Conservation (phyloP, 495 filamentous ascomycete genomes). For the Penicillium lividum region DNA sequence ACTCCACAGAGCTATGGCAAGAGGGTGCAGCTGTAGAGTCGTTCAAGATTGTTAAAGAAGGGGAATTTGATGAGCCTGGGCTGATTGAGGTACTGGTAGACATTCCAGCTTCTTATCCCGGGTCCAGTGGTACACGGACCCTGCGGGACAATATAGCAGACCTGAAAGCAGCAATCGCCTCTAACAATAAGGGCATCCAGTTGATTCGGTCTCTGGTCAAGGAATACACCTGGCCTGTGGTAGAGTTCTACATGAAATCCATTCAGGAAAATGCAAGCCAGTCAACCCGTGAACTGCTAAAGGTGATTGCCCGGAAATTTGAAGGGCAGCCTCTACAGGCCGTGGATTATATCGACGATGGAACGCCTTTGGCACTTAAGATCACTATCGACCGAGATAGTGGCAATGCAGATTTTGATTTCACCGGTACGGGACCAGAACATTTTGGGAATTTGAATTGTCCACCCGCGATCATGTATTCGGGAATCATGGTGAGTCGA, state of each 20-base stretch:
- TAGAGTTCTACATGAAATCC: constrained; percentile 80
- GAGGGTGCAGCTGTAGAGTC: constrained; percentile 87
- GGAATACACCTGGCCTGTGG: constrained; percentile 85
- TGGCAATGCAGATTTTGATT: constrained; percentile 87
- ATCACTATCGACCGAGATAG: constrained; percentile 78
- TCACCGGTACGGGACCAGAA: constrained; percentile 77
- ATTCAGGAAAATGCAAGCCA: constrained; percentile 88
- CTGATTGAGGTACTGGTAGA: constrained; percentile 73
- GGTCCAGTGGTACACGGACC: constrained; percentile 82
- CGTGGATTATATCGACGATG: constrained; percentile 89
- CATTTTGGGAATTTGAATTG: constrained; percentile 58
- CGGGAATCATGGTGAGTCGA: constrained; percentile 24
- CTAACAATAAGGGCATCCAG: constrained; percentile 93
- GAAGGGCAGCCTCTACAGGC: constrained; percentile 72
- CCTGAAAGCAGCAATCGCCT: constrained; percentile 86
- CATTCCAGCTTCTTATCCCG: constrained; percentile 78
- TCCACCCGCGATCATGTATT: constrained; percentile 65
- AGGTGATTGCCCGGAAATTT: constrained; percentile 67
- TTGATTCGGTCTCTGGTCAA: constrained; percentile 77
- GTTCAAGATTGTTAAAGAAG: constrained; percentile 82
- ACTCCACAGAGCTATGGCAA: constrained; percentile 83
- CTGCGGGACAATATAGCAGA: constrained; percentile 91
- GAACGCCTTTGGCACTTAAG: constrained; percentile 74
- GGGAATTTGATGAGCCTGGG: constrained; percentile 78
- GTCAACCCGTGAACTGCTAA: constrained; percentile 76